Conservation (phyloP, 768 basidiomycete genomes). For the Serendipita sp. region DNA sequence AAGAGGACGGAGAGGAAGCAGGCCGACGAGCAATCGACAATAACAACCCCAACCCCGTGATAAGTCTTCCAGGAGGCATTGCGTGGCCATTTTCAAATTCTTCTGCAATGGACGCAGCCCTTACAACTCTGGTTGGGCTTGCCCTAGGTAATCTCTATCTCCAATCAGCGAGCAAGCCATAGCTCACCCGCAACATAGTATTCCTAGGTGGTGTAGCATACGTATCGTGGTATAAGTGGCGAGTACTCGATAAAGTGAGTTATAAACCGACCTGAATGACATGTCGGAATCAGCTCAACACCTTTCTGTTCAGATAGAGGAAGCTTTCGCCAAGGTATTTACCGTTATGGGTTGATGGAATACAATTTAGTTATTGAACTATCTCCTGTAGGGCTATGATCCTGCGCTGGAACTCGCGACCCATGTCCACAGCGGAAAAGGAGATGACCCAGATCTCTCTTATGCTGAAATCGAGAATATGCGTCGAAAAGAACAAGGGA, state of each 20-base stretch:
- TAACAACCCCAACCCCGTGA: not conserved
- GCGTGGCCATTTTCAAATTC: not conserved
- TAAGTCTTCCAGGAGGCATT: not conserved
- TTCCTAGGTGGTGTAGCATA: slow-evolving; percentile 60
- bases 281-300: no score
- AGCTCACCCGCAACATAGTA: slow-evolving; percentile 22
- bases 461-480: slow-evolving; percentile 33
- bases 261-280: slow-evolving; percentile 5
- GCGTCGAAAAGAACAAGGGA: slow-evolving; percentile 54
- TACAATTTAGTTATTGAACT: not conserved
- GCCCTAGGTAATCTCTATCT: slow-evolving; percentile 30
- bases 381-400: slow-evolving; percentile 42
- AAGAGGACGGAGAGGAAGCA: not conserved
- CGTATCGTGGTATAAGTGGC: slow-evolving; percentile 64
- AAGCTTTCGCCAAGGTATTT: slow-evolving; percentile 40
- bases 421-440: slow-evolving; percentile 20
- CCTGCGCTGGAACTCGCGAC: slow-evolving; percentile 61
- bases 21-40: not conserved
- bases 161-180: not conserved
- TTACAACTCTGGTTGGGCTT: slow-evolving; percentile 46
- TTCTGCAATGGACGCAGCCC: slow-evolving; percentile 27
- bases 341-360: not conserved
- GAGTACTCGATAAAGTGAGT: slow-evolving; percentile 60
- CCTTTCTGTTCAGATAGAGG: slow-evolving; percentile 39
- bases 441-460: slow-evolving; percentile 17